Conservation (phyloP, 2,329 filamentous ascomycete genomes). For the Colletotrichum phormii region DNA sequence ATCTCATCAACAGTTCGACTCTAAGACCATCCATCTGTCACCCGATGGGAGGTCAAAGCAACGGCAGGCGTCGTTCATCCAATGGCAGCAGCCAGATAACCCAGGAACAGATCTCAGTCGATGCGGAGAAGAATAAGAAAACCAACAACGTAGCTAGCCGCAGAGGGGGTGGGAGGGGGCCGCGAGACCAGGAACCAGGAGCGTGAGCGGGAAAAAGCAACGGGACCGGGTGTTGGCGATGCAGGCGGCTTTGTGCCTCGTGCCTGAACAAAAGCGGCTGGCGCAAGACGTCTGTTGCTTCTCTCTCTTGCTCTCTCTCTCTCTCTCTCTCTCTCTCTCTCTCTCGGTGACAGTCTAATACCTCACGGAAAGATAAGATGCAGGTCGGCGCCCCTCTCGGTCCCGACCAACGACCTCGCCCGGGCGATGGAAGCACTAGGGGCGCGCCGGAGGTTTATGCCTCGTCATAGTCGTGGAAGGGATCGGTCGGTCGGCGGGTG, state of each 20-base stretch:
- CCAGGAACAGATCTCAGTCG: slow-evolving; percentile 14
- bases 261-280: background rate
- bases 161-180: background rate
- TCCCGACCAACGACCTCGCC: slow-evolving; percentile 11
- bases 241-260: background rate
- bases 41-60: slow-evolving; percentile 4
- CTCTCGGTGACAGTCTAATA: background rate
- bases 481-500: slow-evolving; percentile 16
- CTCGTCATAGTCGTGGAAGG: background rate
- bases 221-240: background rate
- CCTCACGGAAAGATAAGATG: background rate
- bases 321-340: background rate
- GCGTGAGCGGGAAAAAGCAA: background rate
- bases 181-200: slow-evolving; percentile 4
- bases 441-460: background rate
- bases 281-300: background rate
- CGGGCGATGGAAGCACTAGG: background rate
- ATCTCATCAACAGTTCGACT: slow-evolving; percentile 9
- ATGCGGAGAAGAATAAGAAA: slow-evolving; percentile 1
- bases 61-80: slow-evolving; percentile 19
- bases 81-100: slow-evolving; percentile 9
- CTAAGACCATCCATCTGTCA: background rate
- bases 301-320: background rate
- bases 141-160: background rate
- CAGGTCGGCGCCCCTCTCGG: background rate